These are phyloP conservation scores for Parascedosporium putredinis DNA, from an alignment of 2,329 filamentous ascomycete genomes.

Conservation along the genomic window DNA sequence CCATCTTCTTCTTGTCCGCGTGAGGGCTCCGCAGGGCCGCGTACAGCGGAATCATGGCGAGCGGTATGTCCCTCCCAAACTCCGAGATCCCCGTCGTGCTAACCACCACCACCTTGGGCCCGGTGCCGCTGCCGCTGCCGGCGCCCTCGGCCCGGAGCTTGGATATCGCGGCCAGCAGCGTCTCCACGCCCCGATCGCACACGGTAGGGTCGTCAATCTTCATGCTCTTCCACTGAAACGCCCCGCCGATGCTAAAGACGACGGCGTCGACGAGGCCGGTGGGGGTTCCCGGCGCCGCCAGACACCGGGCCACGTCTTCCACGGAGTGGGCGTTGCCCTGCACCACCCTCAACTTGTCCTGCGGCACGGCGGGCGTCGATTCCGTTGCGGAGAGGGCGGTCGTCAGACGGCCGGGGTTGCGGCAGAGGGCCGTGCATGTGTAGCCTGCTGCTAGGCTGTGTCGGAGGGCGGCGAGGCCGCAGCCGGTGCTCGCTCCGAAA, in stretches of 20 bases:
- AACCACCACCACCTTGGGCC: too few species aligned
- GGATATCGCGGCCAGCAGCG: constrained; percentile 29
- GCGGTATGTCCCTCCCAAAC: constrained; percentile 29
- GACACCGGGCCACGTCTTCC: constrained; percentile 23
- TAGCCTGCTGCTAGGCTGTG: constrained; percentile 33
- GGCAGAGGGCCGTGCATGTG: constrained; percentile 37
- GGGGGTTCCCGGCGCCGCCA: constrained; percentile 20
- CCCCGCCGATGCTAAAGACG: constrained; percentile 36
- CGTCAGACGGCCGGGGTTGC: constrained; percentile 37
- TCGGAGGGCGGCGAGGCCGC: constrained; percentile 35
- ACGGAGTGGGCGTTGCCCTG: constrained; percentile 37
- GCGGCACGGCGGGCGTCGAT: constrained; percentile 12
- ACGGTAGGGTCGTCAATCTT: constrained; percentile 34
- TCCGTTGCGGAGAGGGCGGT: constrained; percentile 19
- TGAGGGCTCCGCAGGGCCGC: constrained; percentile 30
- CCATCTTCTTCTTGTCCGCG: constrained; percentile 37
- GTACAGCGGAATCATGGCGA: constrained; percentile 33
- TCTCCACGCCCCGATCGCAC: constrained; percentile 32
- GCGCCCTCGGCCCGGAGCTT: constrained; percentile 18
- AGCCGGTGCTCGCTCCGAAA: constrained; percentile 42
- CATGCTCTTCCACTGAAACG: constrained; percentile 20
- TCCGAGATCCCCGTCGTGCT: constrained; percentile 29
- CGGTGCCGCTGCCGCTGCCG: constrained; percentile 22
- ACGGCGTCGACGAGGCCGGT: constrained; percentile 31
- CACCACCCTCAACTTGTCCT: constrained; percentile 28